Conservation (phyloP, 768 basidiomycete genomes). For the Agrocybe chaxingu region DNA sequence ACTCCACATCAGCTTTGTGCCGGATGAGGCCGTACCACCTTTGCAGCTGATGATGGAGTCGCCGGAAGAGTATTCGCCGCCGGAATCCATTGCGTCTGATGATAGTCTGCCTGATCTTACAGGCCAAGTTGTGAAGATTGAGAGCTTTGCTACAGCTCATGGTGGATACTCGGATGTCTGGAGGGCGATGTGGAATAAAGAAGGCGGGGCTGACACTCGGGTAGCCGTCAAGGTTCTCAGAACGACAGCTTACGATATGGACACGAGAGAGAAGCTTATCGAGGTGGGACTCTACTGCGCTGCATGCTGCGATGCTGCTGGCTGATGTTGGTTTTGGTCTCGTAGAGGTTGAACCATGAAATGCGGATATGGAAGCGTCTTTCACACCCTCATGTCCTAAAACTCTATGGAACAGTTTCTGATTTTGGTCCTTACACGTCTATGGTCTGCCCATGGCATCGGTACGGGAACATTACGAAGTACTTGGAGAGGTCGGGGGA, state of each 20-base stretch:
- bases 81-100: too few species aligned
- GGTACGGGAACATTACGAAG: constrained; percentile 34
- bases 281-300: constrained; percentile 17
- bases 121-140: constrained; percentile 26
- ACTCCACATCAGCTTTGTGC: constrained; percentile 5
- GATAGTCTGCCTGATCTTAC: constrained; percentile 25
- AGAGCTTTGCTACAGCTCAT: constrained; percentile 32
- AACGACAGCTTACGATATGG: constrained; percentile 27
- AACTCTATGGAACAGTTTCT: constrained; percentile 30
- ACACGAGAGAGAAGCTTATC: constrained; percentile 27
- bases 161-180: constrained; percentile 45
- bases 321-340: neutral
- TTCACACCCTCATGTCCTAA: constrained; percentile 35
- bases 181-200: constrained; percentile 32
- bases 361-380: constrained; percentile 35
- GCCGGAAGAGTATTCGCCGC: neutral
- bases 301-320: neutral
- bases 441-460: constrained; percentile 41
- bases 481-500: constrained; percentile 35
- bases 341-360: constrained; percentile 32
- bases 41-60: constrained; percentile 5
- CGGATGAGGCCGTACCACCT: constrained; percentile 3
- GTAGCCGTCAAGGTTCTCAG: constrained; percentile 39
- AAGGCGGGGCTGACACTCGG: constrained; percentile 11
- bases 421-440: constrained; percentile 34